Evolutionary conservation across 1,284 basidiomycete species (phyloP).

Genomic region (Anthracocystis panici-leucophaei): DNA sequence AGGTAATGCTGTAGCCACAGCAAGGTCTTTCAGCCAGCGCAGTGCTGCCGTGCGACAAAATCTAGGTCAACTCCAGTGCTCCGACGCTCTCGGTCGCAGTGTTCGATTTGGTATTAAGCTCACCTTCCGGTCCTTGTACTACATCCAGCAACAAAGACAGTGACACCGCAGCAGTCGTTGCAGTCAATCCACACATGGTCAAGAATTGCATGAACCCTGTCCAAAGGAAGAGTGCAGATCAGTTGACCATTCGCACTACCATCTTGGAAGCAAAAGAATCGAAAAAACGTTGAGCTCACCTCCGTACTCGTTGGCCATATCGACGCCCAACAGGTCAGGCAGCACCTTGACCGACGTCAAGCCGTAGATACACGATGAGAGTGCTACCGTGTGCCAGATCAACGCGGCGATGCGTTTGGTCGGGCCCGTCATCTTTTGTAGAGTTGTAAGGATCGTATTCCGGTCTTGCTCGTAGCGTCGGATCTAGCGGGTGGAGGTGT

Average conservation of each 20-base stretch:
- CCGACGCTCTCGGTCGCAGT: background rate
- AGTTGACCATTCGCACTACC: background rate
- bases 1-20: slow-evolving; percentile 41
- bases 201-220: slow-evolving; percentile 41
- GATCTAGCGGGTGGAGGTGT: background rate
- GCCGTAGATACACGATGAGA: slow-evolving; percentile 38
- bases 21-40: slow-evolving; percentile 30
- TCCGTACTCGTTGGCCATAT: slow-evolving; percentile 30
- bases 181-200: slow-evolving; percentile 40
- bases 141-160: slow-evolving; percentile 32
- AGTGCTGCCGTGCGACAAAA: slow-evolving; percentile 6
- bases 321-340: slow-evolving; percentile 22
- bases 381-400: slow-evolving; percentile 29
- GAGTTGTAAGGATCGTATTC: background rate
- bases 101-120: background rate
- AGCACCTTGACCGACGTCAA: slow-evolving; percentile 31
- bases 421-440: slow-evolving; percentile 13
- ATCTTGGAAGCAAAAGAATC: background rate
- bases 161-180: slow-evolving; percentile 18
- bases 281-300: slow-evolving; percentile 10
- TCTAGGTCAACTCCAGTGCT: background rate
- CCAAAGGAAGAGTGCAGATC: background rate
- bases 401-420: slow-evolving; percentile 7
- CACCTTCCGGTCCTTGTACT: slow-evolving; percentile 25
- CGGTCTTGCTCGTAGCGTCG: background rate